Evolutionary conservation across 495 filamentous ascomycete genomes (phyloP), one percentile per base, ranked within the genome.

Genomic region (Emericellopsis terricola): DNA sequence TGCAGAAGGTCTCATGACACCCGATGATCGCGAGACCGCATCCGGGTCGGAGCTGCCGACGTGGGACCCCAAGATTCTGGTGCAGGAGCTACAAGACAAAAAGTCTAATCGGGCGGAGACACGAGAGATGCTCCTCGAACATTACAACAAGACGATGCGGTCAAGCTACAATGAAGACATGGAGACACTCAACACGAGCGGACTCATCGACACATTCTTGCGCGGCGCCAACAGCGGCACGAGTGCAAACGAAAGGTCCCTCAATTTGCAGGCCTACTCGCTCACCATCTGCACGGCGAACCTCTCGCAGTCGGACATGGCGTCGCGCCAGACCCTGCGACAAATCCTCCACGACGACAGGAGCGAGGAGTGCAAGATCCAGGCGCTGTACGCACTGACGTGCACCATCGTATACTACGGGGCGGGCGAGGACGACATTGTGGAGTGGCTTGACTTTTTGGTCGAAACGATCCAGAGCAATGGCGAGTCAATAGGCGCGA

Each of bases 391-490:
- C 48, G 67, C 79, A 18, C 69, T 94, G 32, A 65, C 72, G 15
- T 64, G 76, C 8, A 76, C 73, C 19, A 71, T 78, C 2, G 72
- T 82, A 43, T 89, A 79, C 38, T 83, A 80, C 21, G 86, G 87
- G 10, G 81, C 81, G 1, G 71, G 75, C 6, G 64, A 69, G 18
- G 65, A 68, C 15, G 78, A 72, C 14, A 76, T 73, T 1, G 62
- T 79, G 31, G 76, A 86, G 24, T 65, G 82, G 31, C 81, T 94
- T 68, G 73, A 78, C 1, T 87, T 79, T 40, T 55, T 94, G 19
- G 58, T 94, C 13, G 85, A 92, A 40, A 84, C 94, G 23, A 60
- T 89, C 30, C 74, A 82, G 29, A 85, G 78, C 14, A 86, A 97
- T 41, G 89, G 89, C 1, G 59, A 73, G 26, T 68, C 62, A 1